phyloP scores from a whole-genome alignment of 192 early-diverging fungal genomes.

The Coemansia erecta region DNA sequence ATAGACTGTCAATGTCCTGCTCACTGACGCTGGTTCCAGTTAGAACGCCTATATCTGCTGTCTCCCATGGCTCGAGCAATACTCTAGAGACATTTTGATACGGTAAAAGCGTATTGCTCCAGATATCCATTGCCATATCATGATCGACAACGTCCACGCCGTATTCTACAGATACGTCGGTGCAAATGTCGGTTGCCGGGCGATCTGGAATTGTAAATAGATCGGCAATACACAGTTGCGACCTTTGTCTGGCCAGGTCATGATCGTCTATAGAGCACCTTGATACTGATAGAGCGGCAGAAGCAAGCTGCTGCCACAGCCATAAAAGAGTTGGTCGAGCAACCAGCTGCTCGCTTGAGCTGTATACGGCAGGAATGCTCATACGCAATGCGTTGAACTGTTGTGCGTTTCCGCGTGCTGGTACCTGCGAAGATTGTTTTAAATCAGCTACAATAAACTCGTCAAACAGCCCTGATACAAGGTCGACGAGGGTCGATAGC shows the following conservation, averaged over 20 bases:
- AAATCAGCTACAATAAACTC: constrained; percentile 5
- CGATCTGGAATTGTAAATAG: not conserved
- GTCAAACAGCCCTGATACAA: not conserved
- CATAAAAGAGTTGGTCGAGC: not conserved
- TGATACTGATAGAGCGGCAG: not conserved
- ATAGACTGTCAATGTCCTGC: too few species aligned
- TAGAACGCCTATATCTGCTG: too few species aligned
- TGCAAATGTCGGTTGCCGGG: not conserved
- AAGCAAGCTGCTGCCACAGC: constrained; percentile 3
- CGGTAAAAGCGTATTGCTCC: too few species aligned
- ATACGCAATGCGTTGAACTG: not conserved
- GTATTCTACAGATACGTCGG: not conserved
- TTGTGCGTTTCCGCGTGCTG: not conserved
- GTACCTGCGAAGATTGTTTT: not conserved
- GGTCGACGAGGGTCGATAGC: not conserved
- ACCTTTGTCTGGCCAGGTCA: too few species aligned
- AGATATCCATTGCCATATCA: not conserved
- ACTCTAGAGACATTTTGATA: too few species aligned
- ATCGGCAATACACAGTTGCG: not conserved
- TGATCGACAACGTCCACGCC: not conserved
- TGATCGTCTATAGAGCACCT: not conserved
- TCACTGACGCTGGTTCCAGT: too few species aligned
- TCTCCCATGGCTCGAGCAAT: too few species aligned
- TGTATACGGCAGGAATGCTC: not conserved
- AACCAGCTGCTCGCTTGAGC: too few species aligned